These are phyloP conservation scores for Trypanosoma vivax DNA, from an alignment of 208 protist genomes.

Conservation along the genomic window DNA sequence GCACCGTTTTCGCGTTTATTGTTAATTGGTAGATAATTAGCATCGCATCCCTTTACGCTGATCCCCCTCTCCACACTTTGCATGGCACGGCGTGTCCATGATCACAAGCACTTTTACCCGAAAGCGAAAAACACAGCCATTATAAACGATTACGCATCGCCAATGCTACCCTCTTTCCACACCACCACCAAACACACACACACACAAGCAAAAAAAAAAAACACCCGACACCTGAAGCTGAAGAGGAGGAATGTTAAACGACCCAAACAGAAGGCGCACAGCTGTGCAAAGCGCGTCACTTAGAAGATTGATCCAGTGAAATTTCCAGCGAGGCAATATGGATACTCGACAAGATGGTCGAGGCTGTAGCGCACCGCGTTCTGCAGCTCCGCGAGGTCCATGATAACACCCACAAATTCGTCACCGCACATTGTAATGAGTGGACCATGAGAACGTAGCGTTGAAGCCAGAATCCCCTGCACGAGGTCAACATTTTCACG, in stretches of 20 bases:
- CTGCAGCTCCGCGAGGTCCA: constrained; percentile 54
- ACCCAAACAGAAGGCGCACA: constrained; percentile 1
- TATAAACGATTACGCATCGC: neutral
- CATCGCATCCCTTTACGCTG: too few relatives aligned
- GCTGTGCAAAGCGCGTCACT: neutral
- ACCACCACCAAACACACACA: neutral
- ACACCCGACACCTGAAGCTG: neutral
- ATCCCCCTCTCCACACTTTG: too few relatives aligned
- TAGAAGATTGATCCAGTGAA: constrained; percentile 67
- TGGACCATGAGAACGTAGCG: constrained; percentile 50
- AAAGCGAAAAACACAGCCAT: too few relatives aligned
- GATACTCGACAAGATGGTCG: constrained; percentile 72
- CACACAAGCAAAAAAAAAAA: neutral
- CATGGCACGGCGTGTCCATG: too few relatives aligned
- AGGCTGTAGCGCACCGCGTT: constrained; percentile 55
- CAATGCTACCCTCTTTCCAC: neutral
- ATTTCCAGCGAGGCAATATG: constrained; percentile 47
- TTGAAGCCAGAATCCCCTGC: constrained; percentile 71
- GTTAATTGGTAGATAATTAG: too few relatives aligned
- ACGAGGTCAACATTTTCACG: constrained; percentile 70
- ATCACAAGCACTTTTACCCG: too few relatives aligned
- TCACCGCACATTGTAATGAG: constrained; percentile 58
- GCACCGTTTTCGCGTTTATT: too few relatives aligned
- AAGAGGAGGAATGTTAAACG: neutral
- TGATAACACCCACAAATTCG: constrained; percentile 25